Base-by-base conservation (phyloP, 768 basidiomycete species). In the Lentinula boryana region DNA sequence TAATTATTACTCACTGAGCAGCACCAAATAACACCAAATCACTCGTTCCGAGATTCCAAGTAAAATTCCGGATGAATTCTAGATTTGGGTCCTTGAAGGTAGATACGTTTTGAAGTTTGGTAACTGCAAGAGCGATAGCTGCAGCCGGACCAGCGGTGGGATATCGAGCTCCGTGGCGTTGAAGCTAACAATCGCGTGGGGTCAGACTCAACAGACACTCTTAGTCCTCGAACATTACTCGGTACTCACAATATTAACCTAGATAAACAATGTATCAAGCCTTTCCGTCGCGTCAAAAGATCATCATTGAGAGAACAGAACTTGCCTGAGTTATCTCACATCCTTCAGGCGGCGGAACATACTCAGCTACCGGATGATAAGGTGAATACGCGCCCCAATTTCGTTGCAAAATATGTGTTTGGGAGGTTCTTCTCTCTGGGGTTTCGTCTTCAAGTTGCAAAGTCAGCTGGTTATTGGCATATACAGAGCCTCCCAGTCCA, bases 101-200 rank as follows among this genome's bases (percentile, higher is more conserved):
- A 0, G 71, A 66, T 8, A 78, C 86, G 0, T 76, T 66, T 60
- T 82, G 68, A 0, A 93, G 74, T 63, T 87, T 88, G 5, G 68
- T 61, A 8, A 94, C 66, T 0, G 86, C 78, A 4, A 67, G 62
- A 16, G 70, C 63, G 8, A 89, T 88, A 32, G 63, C 59, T 9
- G 66, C 64, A 1, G 77, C 69, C 10, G 82, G 78, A 1, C 77
- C 76, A 0, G 68, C 64, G 0, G 91, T 93, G 0, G 92, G 92
- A 65, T 79, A 93, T 35, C 92, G 83, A 1, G 89, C 84, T 2
- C 91, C 91, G 67, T 95, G 92, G 10, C 92, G 78, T 72, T 93
- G 87, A 8, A 95, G 74, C 91, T 93, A 13, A 35, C 27, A 27
- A 27, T 27, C 3, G 27, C 27, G 3, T 27, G 27, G 27, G 27